Base-by-base conservation (phyloP, 768 basidiomycete species). In the Russula griseocarnosa region DNA sequence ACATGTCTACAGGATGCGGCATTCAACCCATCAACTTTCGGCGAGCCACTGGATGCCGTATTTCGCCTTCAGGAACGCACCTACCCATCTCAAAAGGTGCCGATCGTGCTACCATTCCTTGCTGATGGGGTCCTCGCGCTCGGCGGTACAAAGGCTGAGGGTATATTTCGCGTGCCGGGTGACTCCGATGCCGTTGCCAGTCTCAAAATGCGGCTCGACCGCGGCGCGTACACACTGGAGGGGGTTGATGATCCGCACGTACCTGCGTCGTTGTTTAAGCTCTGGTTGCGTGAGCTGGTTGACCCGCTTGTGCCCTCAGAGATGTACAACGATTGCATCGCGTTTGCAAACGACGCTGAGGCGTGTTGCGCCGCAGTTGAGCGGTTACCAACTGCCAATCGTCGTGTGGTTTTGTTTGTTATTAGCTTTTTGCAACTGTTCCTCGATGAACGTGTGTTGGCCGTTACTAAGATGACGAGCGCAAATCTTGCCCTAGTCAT, bases 21-120 rank as follows among this genome's bases (percentile, higher is more conserved):
- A 9, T 98, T 97, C 77, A 90, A 94, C 67, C 93, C 94, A 0
- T 94, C 92, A 1, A 94, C 90, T 1, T 98, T 97, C 70, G 93
- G 94, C 16, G 93, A 95, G 77, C 87, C 91, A 0, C 79, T 98
- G 14, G 90, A 90, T 66, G 86, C 86, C 28, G 89, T 93, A 64
- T 87, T 90, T 75, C 80, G 88, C 51, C 77, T 94, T 11, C 94
- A 97, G 75, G 86, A 87, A 70, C 84, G 90, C 47, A 92, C 88
- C 56, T 95, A 96, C 70, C 90, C 93, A 2, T 79, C 83, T 59
- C 85, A 89, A 69, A 88, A 86, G 73, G 86, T 96, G 14, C 94
- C 94, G 20, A 92, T 94, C 73, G 91, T 98, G 69, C 84, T 98
- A 8, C 92, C 94, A 16, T 97, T 96, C 81, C 86, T 97, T 30